Conservation (phyloP, 2,329 filamentous ascomycete species). For the Exophiala spinifera region DNA sequence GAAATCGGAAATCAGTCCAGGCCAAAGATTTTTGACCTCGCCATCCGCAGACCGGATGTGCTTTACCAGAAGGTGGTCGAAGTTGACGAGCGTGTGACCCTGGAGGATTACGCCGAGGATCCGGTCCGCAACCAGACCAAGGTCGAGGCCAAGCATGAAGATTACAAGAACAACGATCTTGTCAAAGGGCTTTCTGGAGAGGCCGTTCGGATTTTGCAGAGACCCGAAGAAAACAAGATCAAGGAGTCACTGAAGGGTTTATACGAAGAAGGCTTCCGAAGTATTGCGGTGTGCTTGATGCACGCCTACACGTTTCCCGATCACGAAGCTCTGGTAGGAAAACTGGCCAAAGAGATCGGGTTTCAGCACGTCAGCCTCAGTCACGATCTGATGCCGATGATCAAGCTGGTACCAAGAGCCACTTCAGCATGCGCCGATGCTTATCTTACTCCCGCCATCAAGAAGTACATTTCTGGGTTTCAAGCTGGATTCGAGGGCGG, state of each 20-base stretch:
- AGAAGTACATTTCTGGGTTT: conserved; percentile 74
- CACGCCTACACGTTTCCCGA: conserved; percentile 88
- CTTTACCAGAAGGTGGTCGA: conserved; percentile 84
- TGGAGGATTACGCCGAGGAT: conserved; percentile 90
- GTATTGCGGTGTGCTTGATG: conserved; percentile 86
- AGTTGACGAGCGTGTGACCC: conserved; percentile 82
- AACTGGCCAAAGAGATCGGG: conserved; percentile 73
- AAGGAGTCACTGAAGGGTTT: conserved; percentile 63
- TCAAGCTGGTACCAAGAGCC: conserved; percentile 72
- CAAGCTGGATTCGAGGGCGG: conserved; percentile 77
- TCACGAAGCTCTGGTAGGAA: conserved; percentile 76
- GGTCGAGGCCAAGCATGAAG: conserved; percentile 49
- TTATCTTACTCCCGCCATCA: conserved; percentile 75
- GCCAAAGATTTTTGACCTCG: conserved; percentile 86
- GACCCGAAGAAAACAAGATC: conserved; percentile 54
- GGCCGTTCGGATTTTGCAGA: conserved; percentile 65
- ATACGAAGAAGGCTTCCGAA: conserved; percentile 68
- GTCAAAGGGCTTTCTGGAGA: conserved; percentile 73
- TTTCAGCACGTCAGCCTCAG: conserved; percentile 79
- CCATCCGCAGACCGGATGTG: conserved; percentile 81
- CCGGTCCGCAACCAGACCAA: conserved; percentile 63
- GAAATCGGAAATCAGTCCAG: conserved; percentile 87
- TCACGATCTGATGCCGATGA: conserved; percentile 83
- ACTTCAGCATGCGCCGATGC: conserved; percentile 77
- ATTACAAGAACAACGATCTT: conserved; percentile 42